Base-by-base conservation (phyloP, 345 rosid species). In the Populus tremula region DNA sequence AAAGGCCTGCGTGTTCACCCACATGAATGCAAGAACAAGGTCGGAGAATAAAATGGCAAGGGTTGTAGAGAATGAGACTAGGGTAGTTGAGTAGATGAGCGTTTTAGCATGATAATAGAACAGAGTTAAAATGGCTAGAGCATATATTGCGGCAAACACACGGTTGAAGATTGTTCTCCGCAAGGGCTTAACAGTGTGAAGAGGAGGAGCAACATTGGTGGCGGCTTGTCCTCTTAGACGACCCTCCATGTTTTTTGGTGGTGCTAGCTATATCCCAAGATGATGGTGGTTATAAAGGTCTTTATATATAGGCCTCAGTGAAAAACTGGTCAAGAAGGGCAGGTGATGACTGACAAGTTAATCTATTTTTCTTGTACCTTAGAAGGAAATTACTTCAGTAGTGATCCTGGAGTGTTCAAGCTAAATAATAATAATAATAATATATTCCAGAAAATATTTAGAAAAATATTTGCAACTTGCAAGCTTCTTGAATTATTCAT, bases 1-100 rank as follows among this genome's bases (percentile, higher is more conserved):
- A 41, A 72, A 33, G 41, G 73, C 71, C 25, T 86, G 80, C 14
- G 77, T 3, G 74, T 79, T 83, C 5, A 74, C 50, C 97, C 94
- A 93, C 87, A 87, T 79, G 89, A 93, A 90, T 50, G 92, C 88
- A 2, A 93, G 91, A 59, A 88, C 64, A 1, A 76, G 21, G 33
- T 93, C 92, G 17, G 98, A 78, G 76, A 89, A 23, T 2, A 88
- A 79, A 36, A 93, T 20, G 67, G 76, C 50, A 45, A 85, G 53
- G 38, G 83, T 39, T 50, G 75, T 35, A 33, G 45, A 72, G 69
- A 73, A 66, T 8, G 83, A 81, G 68, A 71, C 20, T 0, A 66
- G 13, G n/a, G 82, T 54, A n/a, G 75, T 61, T 75, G 77, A 16
- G 72, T 79, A 45, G 83, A 76, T 39, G 67, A 93, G 91, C 70